Conservation (phyloP, 2,329 filamentous ascomycete genomes). For the Cladobotryum mycophilum region DNA sequence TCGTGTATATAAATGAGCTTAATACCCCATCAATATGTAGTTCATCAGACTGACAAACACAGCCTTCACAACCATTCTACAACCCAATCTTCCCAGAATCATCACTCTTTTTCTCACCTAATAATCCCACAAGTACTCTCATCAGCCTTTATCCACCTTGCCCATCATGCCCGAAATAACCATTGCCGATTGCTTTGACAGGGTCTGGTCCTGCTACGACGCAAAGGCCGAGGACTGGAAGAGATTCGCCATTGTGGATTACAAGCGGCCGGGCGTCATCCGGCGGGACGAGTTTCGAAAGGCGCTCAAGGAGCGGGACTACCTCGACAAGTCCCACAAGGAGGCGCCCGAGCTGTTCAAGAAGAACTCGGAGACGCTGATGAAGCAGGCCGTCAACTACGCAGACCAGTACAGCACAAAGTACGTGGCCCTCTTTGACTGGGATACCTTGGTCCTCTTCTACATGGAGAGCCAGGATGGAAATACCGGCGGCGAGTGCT, state of each 20-base stretch:
- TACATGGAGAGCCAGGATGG: background rate
- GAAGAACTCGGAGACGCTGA: background rate
- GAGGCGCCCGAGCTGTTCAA: background rate
- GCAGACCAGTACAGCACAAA: constrained; percentile 1
- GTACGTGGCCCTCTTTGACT: constrained; percentile 7
- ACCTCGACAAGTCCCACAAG: background rate
- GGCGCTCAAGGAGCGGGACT: background rate
- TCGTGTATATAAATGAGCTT: background rate
- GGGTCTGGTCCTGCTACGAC: background rate
- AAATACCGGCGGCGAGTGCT: background rate
- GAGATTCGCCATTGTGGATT: background rate
- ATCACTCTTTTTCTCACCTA: too few species aligned
- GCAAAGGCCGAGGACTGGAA: background rate
- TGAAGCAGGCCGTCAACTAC: constrained; percentile 5
- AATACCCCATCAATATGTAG: background rate
- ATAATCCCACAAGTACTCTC: background rate
- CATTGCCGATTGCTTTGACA: background rate
- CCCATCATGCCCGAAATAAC: background rate
- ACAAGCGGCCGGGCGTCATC: background rate
- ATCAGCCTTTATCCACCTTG: background rate
- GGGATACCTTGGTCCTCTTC: constrained; percentile 3
- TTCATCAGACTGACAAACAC: background rate
- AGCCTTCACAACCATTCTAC: too few species aligned
- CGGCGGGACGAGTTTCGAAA: background rate
- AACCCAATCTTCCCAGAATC: too few species aligned